Base-by-base conservation (phyloP, 225 moss, liverwort and hornwort species). In the Pseudoscleropodium purum region DNA sequence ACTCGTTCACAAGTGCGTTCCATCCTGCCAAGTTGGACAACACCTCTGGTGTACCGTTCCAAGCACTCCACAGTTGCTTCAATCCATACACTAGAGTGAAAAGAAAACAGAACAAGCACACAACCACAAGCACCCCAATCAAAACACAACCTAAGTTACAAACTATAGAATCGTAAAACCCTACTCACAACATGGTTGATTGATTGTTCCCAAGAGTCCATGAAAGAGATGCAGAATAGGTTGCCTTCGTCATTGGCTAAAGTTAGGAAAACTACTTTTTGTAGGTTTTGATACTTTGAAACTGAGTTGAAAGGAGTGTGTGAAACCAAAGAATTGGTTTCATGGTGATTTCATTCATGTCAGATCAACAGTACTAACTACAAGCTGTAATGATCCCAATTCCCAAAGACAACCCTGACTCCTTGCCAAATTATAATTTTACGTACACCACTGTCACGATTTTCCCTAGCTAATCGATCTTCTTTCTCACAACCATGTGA, bases 21-120 rank as follows among this genome's bases (percentile, higher is more conserved):
- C 92, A 92, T 64, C 91, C 92, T 45, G 87, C 91, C 77, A 92
- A 62, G 85, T 87, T 87, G 61, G 85, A 89, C 29, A n/a, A 0
- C 45, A 83, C 65, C 18, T 86, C 74, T 10, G 89, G 79, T 29
- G 88, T 92, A 5, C 41, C 29, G 24, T 92, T 92, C 92, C 92
- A 92, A 2, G 90, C 90, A 49, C 49, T 89, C 90, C 90, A 92
- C 2, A 92, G 73, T 74, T 89, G 43, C 86, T 60, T 57, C 90
- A 92, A 37, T 33, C 80, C 92, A 52, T 84, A 89, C 84, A 92
- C 90, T 92, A 61, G 2, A 88, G 20, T 20, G 1, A 5, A 13
- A 49, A 31, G 11, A 24, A 61, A 43, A 43, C 31, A 62, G 6
- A 57, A 70, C 19, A 68, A 66, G 16, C n/a, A n/a, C 60, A 82